Evolutionary conservation across 371 early-diverging fungal species (phyloP).

Genomic region (Ordospora pajunii): DNA sequence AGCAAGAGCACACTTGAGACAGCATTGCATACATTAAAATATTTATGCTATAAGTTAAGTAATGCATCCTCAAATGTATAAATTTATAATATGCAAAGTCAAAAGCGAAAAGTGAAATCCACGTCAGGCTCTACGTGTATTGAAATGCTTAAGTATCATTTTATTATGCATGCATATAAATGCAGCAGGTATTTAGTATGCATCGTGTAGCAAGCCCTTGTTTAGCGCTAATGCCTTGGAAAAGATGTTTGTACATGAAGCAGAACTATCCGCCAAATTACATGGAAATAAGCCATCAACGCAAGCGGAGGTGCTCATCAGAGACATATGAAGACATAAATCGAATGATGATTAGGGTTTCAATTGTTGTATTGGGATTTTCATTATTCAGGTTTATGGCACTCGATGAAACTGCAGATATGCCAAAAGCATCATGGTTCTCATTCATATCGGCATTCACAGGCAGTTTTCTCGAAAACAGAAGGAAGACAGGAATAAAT

Average conservation of each 20-base stretch:
- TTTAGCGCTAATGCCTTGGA: background rate
- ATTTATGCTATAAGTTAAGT: background rate
- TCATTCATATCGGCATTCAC: background rate
- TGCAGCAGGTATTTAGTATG: too few species aligned
- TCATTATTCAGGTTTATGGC: background rate
- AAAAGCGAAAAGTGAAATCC: too few species aligned
- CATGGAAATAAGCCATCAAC: background rate
- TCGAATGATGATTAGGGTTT: conserved; percentile 1
- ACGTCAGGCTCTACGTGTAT: too few species aligned
- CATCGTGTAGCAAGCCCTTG: too few species aligned
- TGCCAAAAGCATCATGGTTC: background rate
- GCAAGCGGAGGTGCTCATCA: background rate
- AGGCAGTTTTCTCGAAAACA: background rate
- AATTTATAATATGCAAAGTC: too few species aligned
- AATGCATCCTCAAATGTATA: background rate
- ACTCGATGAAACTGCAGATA: background rate
- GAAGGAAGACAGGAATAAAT: background rate
- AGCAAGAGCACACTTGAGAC: background rate
- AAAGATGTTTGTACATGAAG: background rate
- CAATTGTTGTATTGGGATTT: conserved; percentile 10
- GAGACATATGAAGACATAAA: conserved; percentile 9
- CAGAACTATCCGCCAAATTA: conserved; percentile 5
- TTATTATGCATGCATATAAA: too few species aligned
- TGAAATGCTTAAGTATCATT: too few species aligned
- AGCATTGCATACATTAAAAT: background rate